These are phyloP conservation scores for Penicillium waksmanii DNA, from an alignment of 495 filamentous ascomycete species.

Conservation along the genomic window DNA sequence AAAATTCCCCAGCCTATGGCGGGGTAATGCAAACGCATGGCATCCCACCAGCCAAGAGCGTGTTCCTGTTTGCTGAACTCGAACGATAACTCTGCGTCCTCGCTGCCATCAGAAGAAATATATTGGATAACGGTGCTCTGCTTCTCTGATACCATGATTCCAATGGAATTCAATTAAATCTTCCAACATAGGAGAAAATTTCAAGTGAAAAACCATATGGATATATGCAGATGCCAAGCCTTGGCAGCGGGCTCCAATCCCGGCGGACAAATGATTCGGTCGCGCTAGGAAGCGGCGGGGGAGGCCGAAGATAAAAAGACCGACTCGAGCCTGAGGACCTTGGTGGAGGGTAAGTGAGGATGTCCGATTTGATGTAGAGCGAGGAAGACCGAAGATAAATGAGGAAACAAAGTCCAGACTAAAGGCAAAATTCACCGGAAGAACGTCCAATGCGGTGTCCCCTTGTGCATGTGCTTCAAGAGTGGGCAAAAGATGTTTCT, in stretches of 20 bases:
- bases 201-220: background rate
- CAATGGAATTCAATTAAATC: background rate
- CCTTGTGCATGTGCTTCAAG: too few species aligned
- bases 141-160: conserved; percentile 13
- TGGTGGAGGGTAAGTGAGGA: background rate
- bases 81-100: conserved; percentile 30
- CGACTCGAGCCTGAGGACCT: background rate
- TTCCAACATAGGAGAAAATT: background rate
- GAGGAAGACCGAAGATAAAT: too few species aligned
- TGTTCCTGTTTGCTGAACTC: conserved; percentile 35
- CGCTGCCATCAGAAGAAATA: conserved; percentile 8
- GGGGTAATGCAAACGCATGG: conserved; percentile 32
- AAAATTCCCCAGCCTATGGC: conserved; percentile 36
- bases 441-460: too few species aligned
- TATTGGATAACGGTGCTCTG: conserved; percentile 15
- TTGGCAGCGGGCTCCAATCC: conserved; percentile 5
- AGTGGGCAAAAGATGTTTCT: too few species aligned
- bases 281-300: background rate
- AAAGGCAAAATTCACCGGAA: too few species aligned
- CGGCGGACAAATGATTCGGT: background rate
- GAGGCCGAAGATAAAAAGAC: background rate
- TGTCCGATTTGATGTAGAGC: background rate
- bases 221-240: conserved; percentile 12
- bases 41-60: conserved; percentile 32
- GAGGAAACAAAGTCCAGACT: too few species aligned